A percentile compares a stretch with the other conserved stretches of the same genome.
These are phyloP conservation scores for Malus hybrid DNA, from an alignment of 331 rosid species.

Conservation along the genomic window DNA sequence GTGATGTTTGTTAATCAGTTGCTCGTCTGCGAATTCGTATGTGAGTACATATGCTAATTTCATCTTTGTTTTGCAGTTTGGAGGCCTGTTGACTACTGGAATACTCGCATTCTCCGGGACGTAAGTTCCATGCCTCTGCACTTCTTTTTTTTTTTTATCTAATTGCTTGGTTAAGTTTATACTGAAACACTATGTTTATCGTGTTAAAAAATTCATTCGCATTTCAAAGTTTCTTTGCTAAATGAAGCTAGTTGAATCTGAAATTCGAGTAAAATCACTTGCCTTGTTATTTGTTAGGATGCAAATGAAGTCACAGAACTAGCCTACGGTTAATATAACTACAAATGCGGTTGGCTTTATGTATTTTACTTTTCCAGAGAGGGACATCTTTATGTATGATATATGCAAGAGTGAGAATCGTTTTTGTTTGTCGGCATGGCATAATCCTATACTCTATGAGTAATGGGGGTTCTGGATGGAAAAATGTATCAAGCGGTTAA, in stretches of 20 bases:
- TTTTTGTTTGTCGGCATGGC: background rate
- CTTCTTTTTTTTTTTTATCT: background rate
- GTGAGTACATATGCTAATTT: background rate
- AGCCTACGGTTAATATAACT: background rate
- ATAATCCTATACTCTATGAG: background rate
- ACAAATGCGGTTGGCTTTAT: background rate
- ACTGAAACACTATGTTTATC: too few species aligned
- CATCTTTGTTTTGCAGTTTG: constrained; percentile 46
- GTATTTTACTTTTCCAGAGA: too few species aligned
- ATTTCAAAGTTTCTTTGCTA: background rate
- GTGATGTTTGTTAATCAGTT: background rate
- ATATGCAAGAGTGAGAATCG: background rate
- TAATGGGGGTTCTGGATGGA: background rate
- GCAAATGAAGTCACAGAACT: background rate
- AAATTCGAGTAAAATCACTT: background rate
- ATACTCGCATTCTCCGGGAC: constrained; percentile 85
- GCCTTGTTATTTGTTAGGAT: background rate
- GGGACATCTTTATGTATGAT: background rate
- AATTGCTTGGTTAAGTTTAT: too few species aligned
- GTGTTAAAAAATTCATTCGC: background rate
- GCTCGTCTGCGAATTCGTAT: background rate
- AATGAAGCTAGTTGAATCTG: background rate
- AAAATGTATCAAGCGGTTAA: background rate
- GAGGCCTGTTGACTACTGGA: constrained; percentile 79
- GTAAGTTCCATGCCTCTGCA: constrained; percentile 40